phyloP scores from a whole-genome alignment of 257 asterid genomes.

The Jacaranda copaia region DNA sequence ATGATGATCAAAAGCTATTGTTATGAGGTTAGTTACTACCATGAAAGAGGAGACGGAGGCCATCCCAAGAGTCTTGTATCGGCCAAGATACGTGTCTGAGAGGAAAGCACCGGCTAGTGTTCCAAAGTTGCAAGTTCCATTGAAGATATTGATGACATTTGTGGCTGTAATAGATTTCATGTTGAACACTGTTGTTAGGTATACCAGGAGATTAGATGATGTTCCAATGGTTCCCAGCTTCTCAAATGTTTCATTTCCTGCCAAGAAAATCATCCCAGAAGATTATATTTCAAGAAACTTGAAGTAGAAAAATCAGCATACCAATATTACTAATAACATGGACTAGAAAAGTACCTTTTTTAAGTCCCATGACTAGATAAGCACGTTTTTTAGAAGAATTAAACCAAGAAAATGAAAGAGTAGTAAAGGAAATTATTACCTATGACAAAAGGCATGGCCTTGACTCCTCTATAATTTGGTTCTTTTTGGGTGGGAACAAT shows the following conservation, averaged over 20 bases:
- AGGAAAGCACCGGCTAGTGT: constrained; percentile 61
- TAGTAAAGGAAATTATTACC: constrained; percentile 34
- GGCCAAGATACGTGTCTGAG: constrained; percentile 65
- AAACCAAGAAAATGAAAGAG: not conserved
- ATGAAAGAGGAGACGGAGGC: constrained; percentile 62
- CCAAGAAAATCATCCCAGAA: not conserved
- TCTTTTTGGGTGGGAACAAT: constrained; percentile 37
- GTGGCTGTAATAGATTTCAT: constrained; percentile 62
- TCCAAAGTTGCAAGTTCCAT: constrained; percentile 68
- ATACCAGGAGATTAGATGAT: constrained; percentile 56
- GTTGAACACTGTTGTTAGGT: constrained; percentile 59
- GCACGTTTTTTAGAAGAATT: not conserved
- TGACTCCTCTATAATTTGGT: constrained; percentile 57
- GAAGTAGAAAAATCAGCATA: not conserved
- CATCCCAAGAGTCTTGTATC: constrained; percentile 61
- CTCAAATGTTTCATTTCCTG: constrained; percentile 76
- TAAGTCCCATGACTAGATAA: too few relatives aligned
- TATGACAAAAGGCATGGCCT: constrained; percentile 63
- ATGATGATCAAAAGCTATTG: not conserved
- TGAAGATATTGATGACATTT: constrained; percentile 58
- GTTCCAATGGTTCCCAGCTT: constrained; percentile 71
- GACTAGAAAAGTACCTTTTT: too few relatives aligned
- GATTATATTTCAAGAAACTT: not conserved
- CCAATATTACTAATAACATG: not conserved
- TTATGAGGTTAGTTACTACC: constrained; percentile 30